Conservation (phyloP, 2,329 filamentous ascomycete genomes). For the Ceratocystis cubensis region DNA sequence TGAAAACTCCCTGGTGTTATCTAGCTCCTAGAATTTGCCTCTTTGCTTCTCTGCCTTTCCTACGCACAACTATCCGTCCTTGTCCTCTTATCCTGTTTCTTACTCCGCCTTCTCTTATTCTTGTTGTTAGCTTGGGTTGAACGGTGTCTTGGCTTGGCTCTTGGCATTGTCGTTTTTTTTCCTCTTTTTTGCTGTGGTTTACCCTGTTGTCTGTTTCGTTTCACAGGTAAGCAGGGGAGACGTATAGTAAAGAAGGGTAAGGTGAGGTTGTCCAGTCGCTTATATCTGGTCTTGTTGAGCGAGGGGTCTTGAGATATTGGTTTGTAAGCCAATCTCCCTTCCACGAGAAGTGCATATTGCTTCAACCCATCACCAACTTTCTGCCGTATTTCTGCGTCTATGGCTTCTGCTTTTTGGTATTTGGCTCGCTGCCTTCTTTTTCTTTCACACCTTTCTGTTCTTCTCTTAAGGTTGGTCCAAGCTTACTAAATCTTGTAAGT, state of each 20-base stretch:
- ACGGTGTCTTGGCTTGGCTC: conserved; percentile 4
- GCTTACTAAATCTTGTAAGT: conserved; percentile 11
- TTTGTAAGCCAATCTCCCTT: too few species aligned
- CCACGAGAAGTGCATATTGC: too few species aligned
- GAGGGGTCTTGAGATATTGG: too few species aligned
- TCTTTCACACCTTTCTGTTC: background rate
- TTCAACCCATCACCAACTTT: too few species aligned
- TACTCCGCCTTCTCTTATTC: background rate
- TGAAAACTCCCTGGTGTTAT: background rate
- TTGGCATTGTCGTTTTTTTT: background rate
- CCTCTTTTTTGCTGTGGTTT: background rate
- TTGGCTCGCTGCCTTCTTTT: background rate
- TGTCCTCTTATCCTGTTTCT: background rate
- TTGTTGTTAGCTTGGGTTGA: conserved; percentile 6
- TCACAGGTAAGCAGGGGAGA: background rate
- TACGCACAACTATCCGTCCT: background rate
- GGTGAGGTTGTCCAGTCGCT: background rate
- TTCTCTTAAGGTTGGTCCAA: background rate
- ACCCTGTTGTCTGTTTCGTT: conserved; percentile 9
- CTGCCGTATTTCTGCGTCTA: too few species aligned
- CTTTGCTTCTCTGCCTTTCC: background rate
- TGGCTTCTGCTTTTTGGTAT: background rate
- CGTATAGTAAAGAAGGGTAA: background rate
- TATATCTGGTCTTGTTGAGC: too few species aligned
- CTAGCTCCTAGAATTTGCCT: background rate